These are phyloP conservation scores for Wickerhamiella azyma DNA, from an alignment of 805 yeast genomes.

Conservation along the genomic window DNA sequence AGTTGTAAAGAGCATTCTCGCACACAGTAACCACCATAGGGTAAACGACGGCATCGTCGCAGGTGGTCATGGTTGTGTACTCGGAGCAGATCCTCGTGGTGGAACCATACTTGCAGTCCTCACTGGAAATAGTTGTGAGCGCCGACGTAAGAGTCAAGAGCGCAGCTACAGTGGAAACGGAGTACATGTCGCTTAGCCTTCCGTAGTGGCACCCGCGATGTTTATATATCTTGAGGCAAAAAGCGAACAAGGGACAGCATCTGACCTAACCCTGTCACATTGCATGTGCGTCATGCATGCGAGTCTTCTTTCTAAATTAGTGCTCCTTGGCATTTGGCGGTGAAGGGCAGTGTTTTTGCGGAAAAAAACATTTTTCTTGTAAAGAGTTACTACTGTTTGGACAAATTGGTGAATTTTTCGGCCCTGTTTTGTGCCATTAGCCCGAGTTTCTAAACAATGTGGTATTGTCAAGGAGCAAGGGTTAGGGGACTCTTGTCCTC, in stretches of 20 bases:
- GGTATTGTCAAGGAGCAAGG: background rate
- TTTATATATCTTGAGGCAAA: background rate
- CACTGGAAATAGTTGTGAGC: conserved; percentile 2
- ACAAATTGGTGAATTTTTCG: background rate
- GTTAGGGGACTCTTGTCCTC: background rate
- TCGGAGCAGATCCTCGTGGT: conserved; percentile 3
- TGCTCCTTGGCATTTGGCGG: background rate
- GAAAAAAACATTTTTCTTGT: too few relatives aligned
- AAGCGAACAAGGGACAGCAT: background rate
- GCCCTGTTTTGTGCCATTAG: too few relatives aligned
- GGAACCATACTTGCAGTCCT: background rate
- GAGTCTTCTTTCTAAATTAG: background rate
- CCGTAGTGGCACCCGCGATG: background rate
- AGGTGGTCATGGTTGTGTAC: conserved; percentile 3
- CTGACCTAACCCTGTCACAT: background rate
- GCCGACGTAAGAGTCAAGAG: background rate
- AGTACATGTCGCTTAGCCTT: background rate
- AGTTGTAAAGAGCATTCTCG: background rate
- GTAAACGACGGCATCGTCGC: conserved; percentile 4
- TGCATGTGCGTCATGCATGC: background rate
- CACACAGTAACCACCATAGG: conserved; percentile 5
- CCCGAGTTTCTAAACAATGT: too few relatives aligned
- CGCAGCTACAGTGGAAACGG: background rate
- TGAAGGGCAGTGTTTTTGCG: too few relatives aligned
- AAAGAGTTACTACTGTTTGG: too few relatives aligned